These are phyloP conservation scores for Sclerospora graminicola DNA, from an alignment of 352 stramenopile genomes.

Conservation along the genomic window DNA sequence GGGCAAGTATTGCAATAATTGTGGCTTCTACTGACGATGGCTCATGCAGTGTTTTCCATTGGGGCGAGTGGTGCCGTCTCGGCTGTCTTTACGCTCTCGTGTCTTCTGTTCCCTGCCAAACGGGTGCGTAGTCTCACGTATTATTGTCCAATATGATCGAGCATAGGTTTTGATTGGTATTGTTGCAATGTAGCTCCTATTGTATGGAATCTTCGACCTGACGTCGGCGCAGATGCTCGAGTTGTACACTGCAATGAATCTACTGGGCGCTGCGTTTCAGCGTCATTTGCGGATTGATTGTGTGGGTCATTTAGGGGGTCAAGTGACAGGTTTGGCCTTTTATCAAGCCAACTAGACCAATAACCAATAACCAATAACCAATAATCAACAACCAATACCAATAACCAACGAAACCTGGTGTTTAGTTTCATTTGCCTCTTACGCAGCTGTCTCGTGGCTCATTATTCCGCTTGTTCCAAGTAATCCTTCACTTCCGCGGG, in stretches of 20 bases:
- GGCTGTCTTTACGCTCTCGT: conserved; percentile 70
- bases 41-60: conserved; percentile 56
- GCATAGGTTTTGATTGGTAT: conserved; percentile 1
- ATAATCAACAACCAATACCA: no score
- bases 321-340: conserved; percentile 37
- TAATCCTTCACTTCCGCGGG: conserved; percentile 99
- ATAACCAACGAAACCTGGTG: not conserved
- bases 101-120: conserved; percentile 54
- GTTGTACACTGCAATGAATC: conserved; percentile 50
- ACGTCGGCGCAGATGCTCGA: conserved; percentile 53
- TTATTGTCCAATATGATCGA: no score
- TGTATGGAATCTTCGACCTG: conserved; percentile 54
- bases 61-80: conserved; percentile 75
- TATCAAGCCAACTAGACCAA: conserved; percentile 33
- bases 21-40: not conserved
- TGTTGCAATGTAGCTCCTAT: conserved; percentile 27
- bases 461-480: conserved; percentile 98
- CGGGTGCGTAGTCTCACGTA: conserved; percentile 46
- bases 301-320: conserved; percentile 65
- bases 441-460: no score
- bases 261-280: conserved; percentile 49
- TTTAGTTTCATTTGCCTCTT: no score
- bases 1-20: not conserved
- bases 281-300: conserved; percentile 56
- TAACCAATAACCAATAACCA: no score